phyloP scores from a whole-genome alignment of 1,284 basidiomycete genomes.

The Anthracocystis panici-leucophaei region DNA sequence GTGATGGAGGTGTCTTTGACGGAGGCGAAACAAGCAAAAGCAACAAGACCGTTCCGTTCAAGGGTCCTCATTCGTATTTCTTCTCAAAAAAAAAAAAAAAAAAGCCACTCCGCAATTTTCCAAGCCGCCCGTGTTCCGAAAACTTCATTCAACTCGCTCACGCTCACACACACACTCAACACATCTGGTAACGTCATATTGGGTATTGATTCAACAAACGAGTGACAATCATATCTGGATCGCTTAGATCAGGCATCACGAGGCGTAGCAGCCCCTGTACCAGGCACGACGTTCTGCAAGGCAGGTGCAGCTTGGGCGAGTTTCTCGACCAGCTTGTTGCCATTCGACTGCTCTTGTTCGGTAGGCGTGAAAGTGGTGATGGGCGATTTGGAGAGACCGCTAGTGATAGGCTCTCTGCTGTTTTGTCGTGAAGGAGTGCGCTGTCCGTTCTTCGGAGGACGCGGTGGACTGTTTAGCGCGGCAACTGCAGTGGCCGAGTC shows the following conservation, averaged over 20 bases:
- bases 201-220: slow-evolving; percentile 21
- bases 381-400: slow-evolving; percentile 9
- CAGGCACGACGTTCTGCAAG: slow-evolving; percentile 35
- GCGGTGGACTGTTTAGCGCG: slow-evolving; percentile 25
- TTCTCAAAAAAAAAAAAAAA: slow-evolving; percentile 14
- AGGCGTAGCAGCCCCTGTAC: slow-evolving; percentile 28
- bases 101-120: slow-evolving; percentile 12
- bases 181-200: slow-evolving; percentile 1
- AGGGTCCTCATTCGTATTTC: slow-evolving; percentile 9
- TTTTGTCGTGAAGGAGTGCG: slow-evolving; percentile 45
- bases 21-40: no score
- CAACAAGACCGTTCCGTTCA: no score
- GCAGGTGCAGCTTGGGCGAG: slow-evolving; percentile 31
- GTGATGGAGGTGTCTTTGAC: no score
- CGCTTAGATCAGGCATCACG: slow-evolving; percentile 9
- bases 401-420: slow-evolving; percentile 34
- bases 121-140: slow-evolving; percentile 12
- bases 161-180: background rate
- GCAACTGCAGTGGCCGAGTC: slow-evolving; percentile 15
- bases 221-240: background rate
- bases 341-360: background rate
- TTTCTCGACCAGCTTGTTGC: slow-evolving; percentile 8
- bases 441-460: slow-evolving; percentile 41
- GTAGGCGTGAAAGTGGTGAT: slow-evolving; percentile 2
- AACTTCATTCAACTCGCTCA: background rate